Base-by-base conservation (phyloP, 202 grass and related monocot genomes). In the Brachypodium distachyon region DNA sequence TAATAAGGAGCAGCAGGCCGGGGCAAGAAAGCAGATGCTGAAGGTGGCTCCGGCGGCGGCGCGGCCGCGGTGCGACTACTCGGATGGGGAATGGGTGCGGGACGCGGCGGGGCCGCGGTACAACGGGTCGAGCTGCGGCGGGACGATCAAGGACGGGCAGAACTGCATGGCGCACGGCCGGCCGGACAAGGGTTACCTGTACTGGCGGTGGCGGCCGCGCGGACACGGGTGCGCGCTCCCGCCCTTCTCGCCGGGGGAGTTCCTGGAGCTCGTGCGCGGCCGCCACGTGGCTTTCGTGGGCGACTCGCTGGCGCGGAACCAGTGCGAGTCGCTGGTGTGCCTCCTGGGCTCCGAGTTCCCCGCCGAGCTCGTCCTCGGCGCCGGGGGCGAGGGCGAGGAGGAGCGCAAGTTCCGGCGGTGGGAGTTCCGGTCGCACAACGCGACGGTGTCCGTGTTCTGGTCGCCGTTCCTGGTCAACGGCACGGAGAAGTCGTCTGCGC, bases 381-480 rank as follows among this genome's bases (percentile, higher is more conserved):
- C 80, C 14, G 78, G 83, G 44, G 84, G 89, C 39, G 89, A 92
- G 55, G 91, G 82, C 14, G 78, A 81, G 44, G 84, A 91, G 44
- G 89, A 92, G 55, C 84, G 92, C 70, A 97, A 92, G 76, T 97
- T 97, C 78, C 87, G 91, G 89, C 67, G 89, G 12, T 97, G 94
- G 94, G 44, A 82, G 49, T 94, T 97, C 77, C 81, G 34, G 41
- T 75, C 80, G 5, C 83, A 89, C 61, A 60, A 86, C 81, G 76
- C 73, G 4, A 94, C 94, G 41, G 78, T 97, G 56, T 97, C 94
- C 0, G 82, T 97, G 33, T 82, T 84, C 86, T 94, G 94, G 94
- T 88, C 88, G 1, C 88, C 91, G 23, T 97, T 97, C 87, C 82
- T 97, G 65, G 88, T 97, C 28, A 90, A 92, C 38, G 94, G 94